Conservation (phyloP, 352 stramenopile genomes). For the Globisporangium apiculatum region DNA sequence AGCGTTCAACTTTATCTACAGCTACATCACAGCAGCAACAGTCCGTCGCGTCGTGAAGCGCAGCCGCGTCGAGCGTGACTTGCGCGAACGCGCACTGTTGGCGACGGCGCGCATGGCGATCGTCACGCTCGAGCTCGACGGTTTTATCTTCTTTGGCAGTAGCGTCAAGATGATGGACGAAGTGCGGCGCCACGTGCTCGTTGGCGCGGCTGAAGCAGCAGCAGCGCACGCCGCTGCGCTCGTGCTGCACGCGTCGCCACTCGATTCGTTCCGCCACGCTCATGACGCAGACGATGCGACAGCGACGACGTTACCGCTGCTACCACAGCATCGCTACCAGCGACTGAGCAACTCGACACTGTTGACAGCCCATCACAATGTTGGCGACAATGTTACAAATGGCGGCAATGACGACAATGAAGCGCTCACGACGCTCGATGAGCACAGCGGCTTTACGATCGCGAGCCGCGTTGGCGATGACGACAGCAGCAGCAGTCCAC, state of each 20-base stretch:
- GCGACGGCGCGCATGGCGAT: slow-evolving; percentile 73
- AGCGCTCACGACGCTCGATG: slow-evolving; percentile 55
- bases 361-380: too few relatives aligned
- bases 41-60: slow-evolving; percentile 77
- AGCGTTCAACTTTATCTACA: slow-evolving; percentile 85
- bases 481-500: slow-evolving; percentile 1
- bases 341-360: too few relatives aligned
- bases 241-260: slow-evolving; percentile 4
- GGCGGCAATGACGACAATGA: slow-evolving; percentile 16
- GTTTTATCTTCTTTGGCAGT: slow-evolving; percentile 86
- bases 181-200: slow-evolving; percentile 75
- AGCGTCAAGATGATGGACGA: slow-evolving; percentile 86
- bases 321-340: too few relatives aligned
- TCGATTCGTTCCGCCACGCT: slow-evolving; percentile 10
- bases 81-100: slow-evolving; percentile 66
- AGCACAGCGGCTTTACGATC: slow-evolving; percentile 27
- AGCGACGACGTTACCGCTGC: not conserved
- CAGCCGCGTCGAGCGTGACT: slow-evolving; percentile 71
- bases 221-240: slow-evolving; percentile 8
- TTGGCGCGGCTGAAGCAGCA: slow-evolving; percentile 24
- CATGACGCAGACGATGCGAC: not conserved
- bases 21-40: slow-evolving; percentile 63
- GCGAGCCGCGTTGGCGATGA: slow-evolving; percentile 8
- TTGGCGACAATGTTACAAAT: too few relatives aligned
- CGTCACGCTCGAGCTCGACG: slow-evolving; percentile 77